Evolutionary conservation across 2,329 filamentous ascomycete species (phyloP).

Genomic region (Tolypocladium capitatum): DNA sequence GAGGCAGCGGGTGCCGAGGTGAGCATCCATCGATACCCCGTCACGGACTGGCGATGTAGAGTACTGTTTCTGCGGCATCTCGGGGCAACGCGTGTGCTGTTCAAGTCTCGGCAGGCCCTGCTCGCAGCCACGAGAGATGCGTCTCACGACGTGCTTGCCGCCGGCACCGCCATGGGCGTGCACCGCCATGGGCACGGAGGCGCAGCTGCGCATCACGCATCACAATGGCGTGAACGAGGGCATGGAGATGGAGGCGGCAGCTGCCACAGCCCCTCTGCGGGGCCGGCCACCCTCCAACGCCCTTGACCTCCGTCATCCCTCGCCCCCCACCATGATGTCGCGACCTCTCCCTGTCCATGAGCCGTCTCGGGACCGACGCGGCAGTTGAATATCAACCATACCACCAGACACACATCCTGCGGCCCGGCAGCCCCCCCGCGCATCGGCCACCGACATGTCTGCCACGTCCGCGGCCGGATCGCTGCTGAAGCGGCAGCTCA

Average conservation of each 20-base stretch:
- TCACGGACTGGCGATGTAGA: not conserved
- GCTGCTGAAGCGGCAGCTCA: conserved; percentile 74
- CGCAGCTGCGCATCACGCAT: too few relatives aligned
- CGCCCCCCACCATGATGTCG: not conserved
- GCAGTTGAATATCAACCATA: not conserved
- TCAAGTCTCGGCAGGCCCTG: not conserved
- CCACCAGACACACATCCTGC: not conserved
- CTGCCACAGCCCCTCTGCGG: not conserved
- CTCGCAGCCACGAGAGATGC: not conserved
- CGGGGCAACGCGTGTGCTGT: not conserved
- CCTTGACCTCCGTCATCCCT: not conserved
- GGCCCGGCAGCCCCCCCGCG: not conserved
- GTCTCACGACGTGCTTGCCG: not conserved
- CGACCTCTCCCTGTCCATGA: not conserved
- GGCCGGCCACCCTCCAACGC: not conserved
- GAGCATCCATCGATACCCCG: conserved; percentile 1
- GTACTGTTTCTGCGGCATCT: not conserved
- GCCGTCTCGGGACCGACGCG: not conserved
- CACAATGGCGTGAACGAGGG: too few relatives aligned
- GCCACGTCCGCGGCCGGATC: conserved; percentile 47
- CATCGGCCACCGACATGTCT: conserved; percentile 25
- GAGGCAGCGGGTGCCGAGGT: not conserved
- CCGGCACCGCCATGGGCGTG: not conserved
- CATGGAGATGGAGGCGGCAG: not conserved
- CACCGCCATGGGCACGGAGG: too few relatives aligned